Percentiles rank a stretch among this genome's conserved stretches.
Evolutionary conservation across 306 rosid species (phyloP).

Genomic region (Echinosophora koreensis): DNA sequence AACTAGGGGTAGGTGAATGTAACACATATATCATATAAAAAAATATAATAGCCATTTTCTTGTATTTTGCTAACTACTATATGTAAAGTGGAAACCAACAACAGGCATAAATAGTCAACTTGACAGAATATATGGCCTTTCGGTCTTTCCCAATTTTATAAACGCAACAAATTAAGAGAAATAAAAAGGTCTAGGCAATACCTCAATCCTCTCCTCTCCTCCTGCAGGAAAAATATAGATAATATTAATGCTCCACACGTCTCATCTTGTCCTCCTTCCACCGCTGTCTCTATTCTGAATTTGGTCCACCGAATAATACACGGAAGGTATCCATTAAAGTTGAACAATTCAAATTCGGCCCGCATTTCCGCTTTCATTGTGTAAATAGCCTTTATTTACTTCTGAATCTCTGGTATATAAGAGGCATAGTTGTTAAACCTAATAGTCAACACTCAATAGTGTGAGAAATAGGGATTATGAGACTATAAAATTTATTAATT

Average conservation of each 20-base stretch:
- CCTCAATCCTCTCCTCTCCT: neutral
- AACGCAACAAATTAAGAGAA: no score
- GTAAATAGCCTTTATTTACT: neutral
- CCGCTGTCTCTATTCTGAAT: neutral
- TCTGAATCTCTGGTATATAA: no score
- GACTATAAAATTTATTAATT: no score
- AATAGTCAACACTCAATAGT: no score
- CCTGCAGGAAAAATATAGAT: neutral
- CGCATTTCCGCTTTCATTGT: no score
- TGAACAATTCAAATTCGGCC: neutral
- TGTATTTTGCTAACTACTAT: neutral
- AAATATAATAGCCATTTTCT: neutral
- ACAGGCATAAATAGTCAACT: neutral
- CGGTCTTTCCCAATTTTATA: no score
- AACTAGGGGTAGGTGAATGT: neutral
- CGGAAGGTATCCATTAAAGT: neutral
- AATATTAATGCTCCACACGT: slow-evolving; percentile 23
- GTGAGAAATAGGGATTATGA: no score
- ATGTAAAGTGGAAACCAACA: neutral
- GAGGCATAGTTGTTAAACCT: no score
- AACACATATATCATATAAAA: neutral
- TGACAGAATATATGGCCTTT: neutral
- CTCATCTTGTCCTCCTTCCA: neutral
- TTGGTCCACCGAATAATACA: neutral
- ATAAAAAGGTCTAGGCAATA: neutral